Evolutionary conservation across 2,329 filamentous ascomycete genomes (phyloP).

Genomic region (Nemania abortiva): DNA sequence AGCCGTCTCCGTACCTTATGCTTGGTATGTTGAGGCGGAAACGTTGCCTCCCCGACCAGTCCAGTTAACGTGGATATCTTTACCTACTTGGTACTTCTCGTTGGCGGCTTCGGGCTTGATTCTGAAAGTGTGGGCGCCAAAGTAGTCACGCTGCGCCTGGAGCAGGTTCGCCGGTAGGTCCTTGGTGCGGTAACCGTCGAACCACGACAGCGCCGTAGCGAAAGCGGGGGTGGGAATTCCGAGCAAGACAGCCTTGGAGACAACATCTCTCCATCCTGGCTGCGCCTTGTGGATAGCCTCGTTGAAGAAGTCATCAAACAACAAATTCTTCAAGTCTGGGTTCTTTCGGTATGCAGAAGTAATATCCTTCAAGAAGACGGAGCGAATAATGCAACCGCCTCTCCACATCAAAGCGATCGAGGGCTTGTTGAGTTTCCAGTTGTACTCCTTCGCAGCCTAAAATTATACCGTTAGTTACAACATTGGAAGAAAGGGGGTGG

Average conservation of each 20-base stretch:
- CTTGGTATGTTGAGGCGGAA: constrained; percentile 96
- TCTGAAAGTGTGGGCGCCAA: constrained; percentile 91
- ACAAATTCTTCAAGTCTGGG: constrained; percentile 95
- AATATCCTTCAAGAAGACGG: constrained; percentile 99
- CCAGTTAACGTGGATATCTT: constrained; percentile 99
- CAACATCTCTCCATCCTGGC: constrained; percentile 89
- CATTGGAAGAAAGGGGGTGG: background rate
- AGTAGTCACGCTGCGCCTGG: constrained; percentile 99
- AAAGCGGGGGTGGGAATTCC: constrained; percentile 97
- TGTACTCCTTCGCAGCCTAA: constrained; percentile 93
- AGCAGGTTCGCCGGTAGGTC: constrained; percentile 97
- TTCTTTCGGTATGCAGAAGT: constrained; percentile 95
- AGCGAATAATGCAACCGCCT: constrained; percentile 99
- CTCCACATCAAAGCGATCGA: constrained; percentile 99
- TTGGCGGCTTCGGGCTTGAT: constrained; percentile 84
- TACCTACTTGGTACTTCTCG: constrained; percentile 83
- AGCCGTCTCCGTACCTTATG: constrained; percentile 65
- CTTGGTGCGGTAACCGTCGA: constrained; percentile 97
- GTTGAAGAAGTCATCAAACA: constrained; percentile 99
- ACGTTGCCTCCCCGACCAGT: constrained; percentile 97
- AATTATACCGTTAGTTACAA: constrained; percentile 24
- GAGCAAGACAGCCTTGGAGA: constrained; percentile 90
- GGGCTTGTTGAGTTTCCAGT: constrained; percentile 99
- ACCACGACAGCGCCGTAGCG: constrained; percentile 97
- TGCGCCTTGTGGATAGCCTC: constrained; percentile 98